phyloP scores from a whole-genome alignment of 192 early-diverging fungal genomes.

The Coemansia sp. region DNA sequence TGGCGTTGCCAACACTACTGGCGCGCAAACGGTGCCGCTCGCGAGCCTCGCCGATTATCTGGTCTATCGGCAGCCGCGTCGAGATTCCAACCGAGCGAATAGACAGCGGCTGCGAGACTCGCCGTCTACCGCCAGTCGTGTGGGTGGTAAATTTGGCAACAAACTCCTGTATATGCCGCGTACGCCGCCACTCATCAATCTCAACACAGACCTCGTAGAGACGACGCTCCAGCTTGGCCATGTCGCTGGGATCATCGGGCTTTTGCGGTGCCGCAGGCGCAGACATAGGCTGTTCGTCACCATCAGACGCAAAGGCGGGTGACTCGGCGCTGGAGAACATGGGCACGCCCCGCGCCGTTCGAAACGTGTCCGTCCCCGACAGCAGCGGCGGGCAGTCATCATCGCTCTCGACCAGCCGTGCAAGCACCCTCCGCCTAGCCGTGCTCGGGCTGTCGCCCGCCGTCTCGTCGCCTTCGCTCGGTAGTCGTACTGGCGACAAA shows the following conservation, averaged over 20 bases:
- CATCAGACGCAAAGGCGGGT: not conserved
- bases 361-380: slow-evolving; percentile 29
- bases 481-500: slow-evolving; percentile 1
- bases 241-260: not conserved
- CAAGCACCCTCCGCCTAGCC: not conserved
- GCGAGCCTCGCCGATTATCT: slow-evolving; percentile 14
- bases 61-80: slow-evolving; percentile 9
- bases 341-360: slow-evolving; percentile 30
- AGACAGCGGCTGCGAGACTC: slow-evolving; percentile 17
- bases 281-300: not conserved
- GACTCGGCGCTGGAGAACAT: slow-evolving; percentile 3
- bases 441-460: not conserved
- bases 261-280: not conserved
- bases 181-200: slow-evolving; percentile 48
- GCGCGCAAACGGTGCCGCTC: slow-evolving; percentile 16
- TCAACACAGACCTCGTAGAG: slow-evolving; percentile 36
- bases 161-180: slow-evolving; percentile 22
- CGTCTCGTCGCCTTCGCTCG: not conserved
- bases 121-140: not conserved
- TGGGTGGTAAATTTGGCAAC: not conserved
- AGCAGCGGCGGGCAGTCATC: slow-evolving; percentile 13
- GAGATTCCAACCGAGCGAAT: slow-evolving; percentile 6
- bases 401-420: not conserved
- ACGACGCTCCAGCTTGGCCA: slow-evolving; percentile 12
- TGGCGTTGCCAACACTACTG: slow-evolving; percentile 12